Evolutionary conservation across 2,329 filamentous ascomycete genomes (phyloP).

Genomic region (Pseudogymnoascus sp.): DNA sequence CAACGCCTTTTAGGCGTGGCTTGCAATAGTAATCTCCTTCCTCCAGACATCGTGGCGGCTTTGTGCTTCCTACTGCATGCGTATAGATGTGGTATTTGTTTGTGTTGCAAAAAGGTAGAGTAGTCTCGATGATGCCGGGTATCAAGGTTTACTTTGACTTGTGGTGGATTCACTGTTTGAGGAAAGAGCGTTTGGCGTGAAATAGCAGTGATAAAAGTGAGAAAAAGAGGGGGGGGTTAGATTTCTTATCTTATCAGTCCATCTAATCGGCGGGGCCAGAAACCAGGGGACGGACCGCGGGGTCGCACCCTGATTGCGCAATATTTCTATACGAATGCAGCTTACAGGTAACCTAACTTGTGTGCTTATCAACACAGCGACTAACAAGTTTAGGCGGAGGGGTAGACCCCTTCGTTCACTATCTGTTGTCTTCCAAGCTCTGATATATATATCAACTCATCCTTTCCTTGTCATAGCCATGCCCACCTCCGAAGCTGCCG

Average conservation of each 20-base stretch:
- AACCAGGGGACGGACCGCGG: background rate
- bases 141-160: no score
- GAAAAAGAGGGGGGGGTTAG: no score
- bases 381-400: background rate
- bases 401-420: background rate
- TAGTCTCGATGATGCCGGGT: no score
- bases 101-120: no score
- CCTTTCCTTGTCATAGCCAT: background rate
- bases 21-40: no score
- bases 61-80: no score
- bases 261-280: background rate
- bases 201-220: no score
- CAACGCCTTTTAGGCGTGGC: no score
- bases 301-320: background rate
- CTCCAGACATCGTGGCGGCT: no score
- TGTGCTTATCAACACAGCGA: background rate
- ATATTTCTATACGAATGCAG: background rate
- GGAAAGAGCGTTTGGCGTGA: no score
- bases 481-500: background rate
- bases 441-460: background rate
- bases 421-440: background rate
- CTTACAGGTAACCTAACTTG: background rate
- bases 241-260: background rate
- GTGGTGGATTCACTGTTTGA: no score
- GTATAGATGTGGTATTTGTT: no score